A percentile compares a stretch with the other conserved stretches of the same genome.
phyloP scores from a whole-genome alignment of 164 flowering plant species.

The Hamamelis virginiana region DNA sequence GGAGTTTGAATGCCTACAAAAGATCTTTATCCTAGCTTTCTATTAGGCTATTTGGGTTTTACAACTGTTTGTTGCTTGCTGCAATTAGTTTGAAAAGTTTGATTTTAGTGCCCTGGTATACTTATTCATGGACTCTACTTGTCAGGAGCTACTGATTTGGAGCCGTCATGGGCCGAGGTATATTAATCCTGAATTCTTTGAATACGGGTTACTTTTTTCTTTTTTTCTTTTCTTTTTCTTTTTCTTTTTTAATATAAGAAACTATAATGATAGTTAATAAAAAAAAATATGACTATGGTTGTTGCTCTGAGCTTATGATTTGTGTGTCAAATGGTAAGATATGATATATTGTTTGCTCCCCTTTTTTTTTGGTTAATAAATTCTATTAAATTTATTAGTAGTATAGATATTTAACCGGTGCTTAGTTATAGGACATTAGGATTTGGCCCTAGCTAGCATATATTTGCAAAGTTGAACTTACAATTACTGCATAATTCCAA shows the following conservation, averaged over 20 bases:
- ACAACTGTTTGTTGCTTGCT: no score
- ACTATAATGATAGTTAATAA: no score
- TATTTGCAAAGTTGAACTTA: no score
- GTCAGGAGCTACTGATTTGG: constrained; percentile 83
- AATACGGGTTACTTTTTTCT: not conserved
- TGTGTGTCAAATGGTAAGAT: not conserved
- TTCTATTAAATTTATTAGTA: no score
- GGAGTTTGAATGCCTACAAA: not conserved
- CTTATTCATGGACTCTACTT: constrained; percentile 2
- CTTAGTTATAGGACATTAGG: no score
- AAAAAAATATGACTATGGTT: no score
- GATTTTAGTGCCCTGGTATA: not conserved
- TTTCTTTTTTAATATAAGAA: not conserved
- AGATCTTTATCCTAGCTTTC: no score
- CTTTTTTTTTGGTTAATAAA: not conserved
- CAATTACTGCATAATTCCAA: no score
- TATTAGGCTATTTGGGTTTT: no score
- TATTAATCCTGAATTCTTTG: constrained; percentile 5
- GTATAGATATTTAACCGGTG: no score
- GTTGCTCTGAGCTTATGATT: no score
- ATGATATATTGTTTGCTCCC: not conserved
- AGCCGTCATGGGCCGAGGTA: constrained; percentile 92
- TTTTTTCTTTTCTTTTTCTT: not conserved
- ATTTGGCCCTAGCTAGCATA: no score
- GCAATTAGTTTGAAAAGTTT: not conserved